Evolutionary conservation across 345 rosid species (phyloP).

Genomic region (Populus simonii): DNA sequence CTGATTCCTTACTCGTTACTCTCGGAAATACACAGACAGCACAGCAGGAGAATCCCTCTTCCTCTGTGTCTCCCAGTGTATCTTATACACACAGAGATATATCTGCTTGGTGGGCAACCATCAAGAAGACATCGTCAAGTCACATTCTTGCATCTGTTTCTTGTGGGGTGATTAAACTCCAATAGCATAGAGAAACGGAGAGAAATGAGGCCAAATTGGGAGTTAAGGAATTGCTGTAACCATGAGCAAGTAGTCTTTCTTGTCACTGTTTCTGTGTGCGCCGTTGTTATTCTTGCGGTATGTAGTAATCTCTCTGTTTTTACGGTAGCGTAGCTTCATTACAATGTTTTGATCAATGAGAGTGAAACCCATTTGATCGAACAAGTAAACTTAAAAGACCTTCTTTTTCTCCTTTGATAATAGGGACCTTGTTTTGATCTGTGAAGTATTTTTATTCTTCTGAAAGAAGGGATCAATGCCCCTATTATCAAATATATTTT

Average conservation of each 20-base stretch:
- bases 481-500: neutral
- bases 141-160: neutral
- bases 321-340: neutral
- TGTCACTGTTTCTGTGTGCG: constrained; percentile 16
- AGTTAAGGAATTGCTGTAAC: constrained; percentile 16
- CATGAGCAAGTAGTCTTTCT: constrained; percentile 23
- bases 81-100: too few relatives aligned
- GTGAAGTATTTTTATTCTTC: neutral
- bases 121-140: constrained; percentile 9
- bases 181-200: neutral
- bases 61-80: neutral
- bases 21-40: too few relatives aligned
- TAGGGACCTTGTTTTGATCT: neutral
- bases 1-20: too few relatives aligned
- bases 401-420: neutral
- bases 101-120: neutral
- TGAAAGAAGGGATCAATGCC: neutral
- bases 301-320: neutral
- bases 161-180: neutral
- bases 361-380: neutral
- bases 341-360: neutral
- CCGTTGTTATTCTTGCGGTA: constrained; percentile 26
- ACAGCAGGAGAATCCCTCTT: neutral
- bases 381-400: neutral
- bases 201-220: constrained; percentile 21